A percentile compares a stretch with the other conserved stretches of the same genome.
phyloP scores from a whole-genome alignment of 352 stramenopile genomes.

The Phytophthora palmivora region DNA sequence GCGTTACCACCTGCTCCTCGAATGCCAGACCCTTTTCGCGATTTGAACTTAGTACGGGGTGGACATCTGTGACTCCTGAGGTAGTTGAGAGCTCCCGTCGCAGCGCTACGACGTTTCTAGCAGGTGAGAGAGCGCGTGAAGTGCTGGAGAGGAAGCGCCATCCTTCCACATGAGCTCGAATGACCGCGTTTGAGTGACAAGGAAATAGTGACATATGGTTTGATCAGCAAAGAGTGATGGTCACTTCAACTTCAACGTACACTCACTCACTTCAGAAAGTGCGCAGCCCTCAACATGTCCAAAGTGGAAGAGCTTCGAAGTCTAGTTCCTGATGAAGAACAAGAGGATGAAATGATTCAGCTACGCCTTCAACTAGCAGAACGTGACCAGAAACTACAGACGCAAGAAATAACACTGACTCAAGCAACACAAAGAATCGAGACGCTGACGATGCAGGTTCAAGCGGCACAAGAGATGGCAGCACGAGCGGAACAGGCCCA shows the following conservation, averaged over 20 bases:
- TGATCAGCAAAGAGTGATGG: slow-evolving; percentile 21
- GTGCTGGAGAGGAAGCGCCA: slow-evolving; percentile 13
- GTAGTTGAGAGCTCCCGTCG: slow-evolving; percentile 16
- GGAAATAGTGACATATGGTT: slow-evolving; percentile 18
- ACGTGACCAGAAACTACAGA: background rate
- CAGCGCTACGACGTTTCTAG: slow-evolving; percentile 9
- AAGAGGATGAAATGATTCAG: background rate
- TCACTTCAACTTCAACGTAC: slow-evolving; percentile 23
- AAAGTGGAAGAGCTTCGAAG: background rate
- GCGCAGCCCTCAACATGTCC: background rate
- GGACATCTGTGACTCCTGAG: background rate
- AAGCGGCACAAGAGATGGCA: slow-evolving; percentile 1
- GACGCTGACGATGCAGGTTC: slow-evolving; percentile 16
- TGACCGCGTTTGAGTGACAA: slow-evolving; percentile 19
- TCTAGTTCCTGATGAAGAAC: background rate
- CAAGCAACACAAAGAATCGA: slow-evolving; percentile 15
- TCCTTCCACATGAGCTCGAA: background rate
- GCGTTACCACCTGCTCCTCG: slow-evolving; percentile 62
- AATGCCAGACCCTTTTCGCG: slow-evolving; percentile 67
- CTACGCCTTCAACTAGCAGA: slow-evolving; percentile 13
- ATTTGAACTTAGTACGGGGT: slow-evolving; percentile 11
- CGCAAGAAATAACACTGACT: slow-evolving; percentile 4
- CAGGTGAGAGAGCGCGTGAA: background rate
- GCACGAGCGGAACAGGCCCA: slow-evolving; percentile 26
- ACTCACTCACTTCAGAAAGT: slow-evolving; percentile 13